A percentile compares a stretch with the other conserved stretches of the same genome.
Conservation (phyloP, 768 basidiomycete species). For the Lactarius indigo region DNA sequence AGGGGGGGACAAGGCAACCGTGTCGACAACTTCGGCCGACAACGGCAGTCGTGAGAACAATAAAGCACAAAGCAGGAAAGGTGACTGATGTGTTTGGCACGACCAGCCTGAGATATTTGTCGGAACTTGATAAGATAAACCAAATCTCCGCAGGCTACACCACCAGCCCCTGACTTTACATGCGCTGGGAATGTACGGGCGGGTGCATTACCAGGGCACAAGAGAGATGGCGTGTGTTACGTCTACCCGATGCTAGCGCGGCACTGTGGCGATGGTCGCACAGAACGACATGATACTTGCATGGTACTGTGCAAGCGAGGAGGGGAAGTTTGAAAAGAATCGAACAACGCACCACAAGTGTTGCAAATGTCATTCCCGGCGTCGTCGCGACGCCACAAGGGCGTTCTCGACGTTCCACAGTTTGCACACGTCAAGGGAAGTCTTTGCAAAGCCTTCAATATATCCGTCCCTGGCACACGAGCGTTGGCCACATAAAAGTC, state of each 20-base stretch:
- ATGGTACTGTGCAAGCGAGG: conserved; percentile 23
- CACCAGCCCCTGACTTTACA: too few relatives aligned
- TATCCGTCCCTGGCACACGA: too few relatives aligned
- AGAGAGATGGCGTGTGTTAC: too few relatives aligned
- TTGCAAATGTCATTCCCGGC: conserved; percentile 93
- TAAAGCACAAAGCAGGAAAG: neutral
- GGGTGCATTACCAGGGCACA: too few relatives aligned
- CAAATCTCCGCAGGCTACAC: conserved; percentile 15
- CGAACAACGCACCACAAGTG: conserved; percentile 73
- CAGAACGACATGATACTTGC: too few relatives aligned
- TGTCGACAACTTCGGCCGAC: neutral
- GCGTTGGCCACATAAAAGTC: too few relatives aligned
- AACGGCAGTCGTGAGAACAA: conserved; percentile 16
- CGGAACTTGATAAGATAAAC: conserved; percentile 29
- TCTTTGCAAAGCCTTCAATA: too few relatives aligned
- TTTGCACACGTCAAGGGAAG: conserved; percentile 57
- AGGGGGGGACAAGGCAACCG: neutral
- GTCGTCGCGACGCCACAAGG: conserved; percentile 86
- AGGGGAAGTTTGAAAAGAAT: conserved; percentile 20
- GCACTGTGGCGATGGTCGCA: conserved; percentile 19
- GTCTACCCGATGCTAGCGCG: conserved; percentile 18
- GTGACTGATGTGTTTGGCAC: conserved; percentile 7
- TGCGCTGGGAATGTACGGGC: too few relatives aligned
- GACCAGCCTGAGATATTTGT: conserved; percentile 42
- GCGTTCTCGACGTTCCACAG: conserved; percentile 86